Evolutionary conservation across 2,329 filamentous ascomycete species (phyloP), one percentile per base, ranked within the genome.

Genomic region (Neocucurbitaria cava): DNA sequence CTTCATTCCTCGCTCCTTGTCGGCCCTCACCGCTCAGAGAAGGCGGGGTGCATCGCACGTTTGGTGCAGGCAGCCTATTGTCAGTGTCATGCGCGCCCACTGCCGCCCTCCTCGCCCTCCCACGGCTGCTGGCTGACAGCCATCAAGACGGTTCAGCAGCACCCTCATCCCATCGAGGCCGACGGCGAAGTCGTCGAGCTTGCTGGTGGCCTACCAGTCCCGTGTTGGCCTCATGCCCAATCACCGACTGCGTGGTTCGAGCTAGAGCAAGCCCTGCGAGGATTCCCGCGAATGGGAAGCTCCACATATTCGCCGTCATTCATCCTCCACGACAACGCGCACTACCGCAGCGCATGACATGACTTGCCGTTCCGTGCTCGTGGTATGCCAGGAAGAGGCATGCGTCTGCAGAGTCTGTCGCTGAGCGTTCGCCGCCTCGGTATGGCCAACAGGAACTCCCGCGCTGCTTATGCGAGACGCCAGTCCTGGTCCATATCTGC

Each of bases 381-480:
- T 55, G 47, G 49, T 52, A 47, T 38, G 21, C 51, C 51, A 31
- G 28, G 28, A 41, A 4, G 20, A n/a, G 24, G 41, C 49, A 17
- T 30, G 11, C 11, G 21, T 28, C 20, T 13, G 30, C 31, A 44
- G n/a, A 40, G 15, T 39, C 24, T 31, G 15, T 26, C 35, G 42
- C 17, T 21, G 18, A 15, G 9, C 28, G 20, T 13, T 28, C 40
- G 35, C 40, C 38, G 31, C 15, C 15, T 24, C 11, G 10, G 20
- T 24, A 4, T 40, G 23, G 20, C 20, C 13, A 21, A 23, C 38
- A 24, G 13, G 5, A 23, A 23, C 20, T 24, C 49, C 50, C 42
- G 50, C 52, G 44, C 48, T 61, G 61, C 62, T 64, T 61, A 64
- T 62, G 62, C 64, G 57, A 59, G 54, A 64, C 45, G 59, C 55